Conservation (phyloP, 2,329 filamentous ascomycete species). For the Diaporthe batatas region DNA sequence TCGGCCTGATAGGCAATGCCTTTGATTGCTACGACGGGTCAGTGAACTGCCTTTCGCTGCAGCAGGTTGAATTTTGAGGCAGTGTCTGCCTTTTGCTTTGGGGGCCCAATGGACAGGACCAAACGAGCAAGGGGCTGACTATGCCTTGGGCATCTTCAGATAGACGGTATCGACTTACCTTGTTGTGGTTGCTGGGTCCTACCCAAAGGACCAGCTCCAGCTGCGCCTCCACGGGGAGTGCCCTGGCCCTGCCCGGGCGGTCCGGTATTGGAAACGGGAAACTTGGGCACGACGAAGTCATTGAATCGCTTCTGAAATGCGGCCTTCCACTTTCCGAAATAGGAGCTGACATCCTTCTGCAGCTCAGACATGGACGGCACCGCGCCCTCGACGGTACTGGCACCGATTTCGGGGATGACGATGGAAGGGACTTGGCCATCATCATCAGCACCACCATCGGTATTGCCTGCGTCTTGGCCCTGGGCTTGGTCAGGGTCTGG, state of each 20-base stretch:
- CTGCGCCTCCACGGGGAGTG: slow-evolving; percentile 47
- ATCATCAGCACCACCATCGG: slow-evolving; percentile 32
- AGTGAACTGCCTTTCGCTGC: slow-evolving; percentile 31
- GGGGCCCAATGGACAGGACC: neutral
- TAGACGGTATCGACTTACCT: slow-evolving; percentile 18
- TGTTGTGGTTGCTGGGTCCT: slow-evolving; percentile 38
- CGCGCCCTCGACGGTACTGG: slow-evolving; percentile 47
- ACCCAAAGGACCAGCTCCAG: slow-evolving; percentile 16
- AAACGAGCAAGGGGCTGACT: too few species aligned
- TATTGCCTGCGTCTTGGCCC: slow-evolving; percentile 17
- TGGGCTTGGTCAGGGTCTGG: slow-evolving; percentile 21
- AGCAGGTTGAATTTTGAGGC: neutral
- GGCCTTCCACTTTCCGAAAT: slow-evolving; percentile 86
- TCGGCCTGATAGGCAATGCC: slow-evolving; percentile 53
- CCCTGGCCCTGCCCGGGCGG: slow-evolving; percentile 47
- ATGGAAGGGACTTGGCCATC: slow-evolving; percentile 31
- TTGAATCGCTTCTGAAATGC: slow-evolving; percentile 77
- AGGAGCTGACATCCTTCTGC: slow-evolving; percentile 76
- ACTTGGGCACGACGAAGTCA: slow-evolving; percentile 71
- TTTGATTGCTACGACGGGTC: slow-evolving; percentile 46
- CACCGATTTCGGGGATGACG: slow-evolving; percentile 36
- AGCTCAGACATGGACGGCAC: slow-evolving; percentile 64
- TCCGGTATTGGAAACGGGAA: slow-evolving; percentile 46
- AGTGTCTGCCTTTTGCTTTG: neutral
- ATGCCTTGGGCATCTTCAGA: neutral